These are phyloP conservation scores for Macadamia integrifolia DNA, from an alignment of 164 flowering plant species.

Conservation along the genomic window DNA sequence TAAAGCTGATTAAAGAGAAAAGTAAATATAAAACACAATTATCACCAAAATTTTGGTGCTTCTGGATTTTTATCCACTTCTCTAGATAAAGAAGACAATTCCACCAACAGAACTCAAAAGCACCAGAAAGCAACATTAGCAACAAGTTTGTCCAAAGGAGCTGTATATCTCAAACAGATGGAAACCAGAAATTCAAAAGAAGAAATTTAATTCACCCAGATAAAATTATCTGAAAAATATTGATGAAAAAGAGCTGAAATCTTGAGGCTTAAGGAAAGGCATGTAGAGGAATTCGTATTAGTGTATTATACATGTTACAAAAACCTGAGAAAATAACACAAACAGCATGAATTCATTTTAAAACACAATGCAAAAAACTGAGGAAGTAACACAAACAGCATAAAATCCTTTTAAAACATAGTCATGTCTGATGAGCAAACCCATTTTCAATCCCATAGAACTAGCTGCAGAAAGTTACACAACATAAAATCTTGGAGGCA, in stretches of 20 bases:
- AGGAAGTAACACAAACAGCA: neutral
- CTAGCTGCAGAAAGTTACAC: neutral
- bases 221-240: too few relatives aligned
- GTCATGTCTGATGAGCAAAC: neutral
- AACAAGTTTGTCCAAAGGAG: neutral
- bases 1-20: neutral
- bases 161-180: neutral
- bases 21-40: neutral
- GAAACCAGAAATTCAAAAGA: slow-evolving; percentile 5
- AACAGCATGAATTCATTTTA: neutral
- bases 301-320: neutral
- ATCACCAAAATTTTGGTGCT: neutral
- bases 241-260: neutral
- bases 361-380: neutral
- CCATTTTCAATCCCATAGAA: neutral
- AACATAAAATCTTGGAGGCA: neutral
- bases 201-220: neutral
- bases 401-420: neutral
- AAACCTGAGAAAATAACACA: neutral
- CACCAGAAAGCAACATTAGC: neutral
- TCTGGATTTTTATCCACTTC: neutral
- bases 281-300: neutral
- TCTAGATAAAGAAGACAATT: neutral
- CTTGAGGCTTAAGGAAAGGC: neutral
- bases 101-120: neutral